Base-by-base conservation (phyloP, 2,329 filamentous ascomycete species). In the Seiridium unicorne region DNA sequence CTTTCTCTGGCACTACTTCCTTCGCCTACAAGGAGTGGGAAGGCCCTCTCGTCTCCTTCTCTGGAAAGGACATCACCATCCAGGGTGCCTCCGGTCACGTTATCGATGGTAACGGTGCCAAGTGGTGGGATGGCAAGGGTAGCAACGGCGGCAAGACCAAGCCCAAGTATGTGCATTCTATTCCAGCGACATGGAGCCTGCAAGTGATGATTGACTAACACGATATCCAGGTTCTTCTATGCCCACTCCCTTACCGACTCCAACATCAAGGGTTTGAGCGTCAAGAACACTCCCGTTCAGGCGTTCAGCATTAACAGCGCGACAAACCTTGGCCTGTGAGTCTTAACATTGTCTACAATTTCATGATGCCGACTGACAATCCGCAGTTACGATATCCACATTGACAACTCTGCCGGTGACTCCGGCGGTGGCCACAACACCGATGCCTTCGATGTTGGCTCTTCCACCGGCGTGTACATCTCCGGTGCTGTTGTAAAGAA, bases 11-110 rank as follows among this genome's bases (percentile, higher is more conserved):
- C 47, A 84, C 78, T 11, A 90, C 88, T n/a, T 85, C 83, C 58
- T 91, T 88, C 68, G 87, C 79, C n/a, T 89, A 89, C 74, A 77
- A 84, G 63, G 83, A 88, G 67, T 90, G 87, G 88, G 70, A 72
- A 1, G 88, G 88, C 0, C 88, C 88, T 51, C 77, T 91, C 11
- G 79, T 91, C 66, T 79, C 80, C 35, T 77, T 90, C 63, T 82
- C 82, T 1, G 88, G 88, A 44, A 82, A 72, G 44, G 75, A 77
- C 63, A 79, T 89, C 65, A 79, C 78, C 35, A 77, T 89, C 46
- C 76, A 76, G 8, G 84, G 83, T 53, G 80, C 80, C 26, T 65
- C 74, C 1, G 86, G 82, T 31, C 77, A 77, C 62, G 72, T 78
- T 26, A 79, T 89, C 54, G 77, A 89, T 66, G 83, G 84, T 58